A percentile compares a stretch with the other conserved stretches of the same genome.
Conservation (phyloP, 768 basidiomycete species). For the Termitomyces sp. region DNA sequence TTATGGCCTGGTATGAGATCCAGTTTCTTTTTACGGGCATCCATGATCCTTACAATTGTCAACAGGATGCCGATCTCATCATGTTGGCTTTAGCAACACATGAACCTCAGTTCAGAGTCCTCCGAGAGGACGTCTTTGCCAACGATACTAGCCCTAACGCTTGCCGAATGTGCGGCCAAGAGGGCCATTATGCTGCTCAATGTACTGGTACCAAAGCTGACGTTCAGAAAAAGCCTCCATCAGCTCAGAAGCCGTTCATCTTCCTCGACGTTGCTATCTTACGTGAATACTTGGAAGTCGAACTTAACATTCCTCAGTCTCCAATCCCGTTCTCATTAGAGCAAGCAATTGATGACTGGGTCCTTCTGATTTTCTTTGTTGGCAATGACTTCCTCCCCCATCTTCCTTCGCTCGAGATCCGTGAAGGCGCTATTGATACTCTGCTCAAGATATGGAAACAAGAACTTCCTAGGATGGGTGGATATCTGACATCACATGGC, state of each 20-base stretch:
- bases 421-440: conserved; percentile 98
- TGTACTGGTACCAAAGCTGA: conserved; percentile 80
- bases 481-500: conserved; percentile 93
- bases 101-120: conserved; percentile 95
- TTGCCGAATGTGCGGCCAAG: conserved; percentile 91
- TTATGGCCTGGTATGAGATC: conserved; percentile 77
- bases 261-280: conserved; percentile 96
- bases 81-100: conserved; percentile 98
- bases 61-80: conserved; percentile 95
- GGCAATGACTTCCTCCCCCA: conserved; percentile 99
- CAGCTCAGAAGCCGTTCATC: conserved; percentile 94
- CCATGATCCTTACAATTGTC: conserved; percentile 9
- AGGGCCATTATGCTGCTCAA: conserved; percentile 92
- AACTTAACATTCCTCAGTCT: conserved; percentile 75
- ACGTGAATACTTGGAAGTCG: conserved; percentile 96
- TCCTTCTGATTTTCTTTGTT: conserved; percentile 99
- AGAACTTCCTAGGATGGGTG: conserved; percentile 93
- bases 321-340: conserved; percentile 91
- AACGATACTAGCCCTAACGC: conserved; percentile 69
- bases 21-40: background rate
- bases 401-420: conserved; percentile 95
- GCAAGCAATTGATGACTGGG: conserved; percentile 99
- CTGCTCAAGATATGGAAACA: conserved; percentile 93
- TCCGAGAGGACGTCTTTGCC: conserved; percentile 96
- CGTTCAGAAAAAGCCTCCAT: conserved; percentile 58